phyloP scores from a whole-genome alignment of 2,329 filamentous ascomycete species.

The Anisogramma anomala region DNA sequence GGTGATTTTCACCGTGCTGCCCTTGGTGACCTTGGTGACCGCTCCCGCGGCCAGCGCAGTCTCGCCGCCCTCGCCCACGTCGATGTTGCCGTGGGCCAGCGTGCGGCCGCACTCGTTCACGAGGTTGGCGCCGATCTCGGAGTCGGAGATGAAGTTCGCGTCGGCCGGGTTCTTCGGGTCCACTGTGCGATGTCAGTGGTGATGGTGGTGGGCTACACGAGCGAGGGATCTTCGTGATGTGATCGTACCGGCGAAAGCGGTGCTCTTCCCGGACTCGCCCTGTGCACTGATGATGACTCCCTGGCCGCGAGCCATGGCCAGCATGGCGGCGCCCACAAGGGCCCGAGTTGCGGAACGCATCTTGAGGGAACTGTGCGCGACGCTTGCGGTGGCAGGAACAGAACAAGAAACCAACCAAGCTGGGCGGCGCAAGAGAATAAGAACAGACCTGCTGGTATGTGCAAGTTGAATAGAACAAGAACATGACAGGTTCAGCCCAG shows the following conservation, averaged over 20 bases:
- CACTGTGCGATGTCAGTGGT: constrained; percentile 1
- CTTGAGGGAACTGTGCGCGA: not conserved
- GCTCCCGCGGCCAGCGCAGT: constrained; percentile 31
- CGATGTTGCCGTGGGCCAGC: constrained; percentile 46
- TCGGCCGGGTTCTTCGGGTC: constrained; percentile 24
- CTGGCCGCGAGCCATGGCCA: constrained; percentile 11
- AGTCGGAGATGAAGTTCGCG: constrained; percentile 47
- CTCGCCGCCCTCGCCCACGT: constrained; percentile 42
- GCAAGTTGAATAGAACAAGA: constrained; percentile 1
- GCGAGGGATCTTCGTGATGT: not conserved
- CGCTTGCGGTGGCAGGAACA: not conserved
- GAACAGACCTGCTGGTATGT: constrained; percentile 13
- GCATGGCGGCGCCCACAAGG: constrained; percentile 11
- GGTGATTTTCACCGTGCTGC: constrained; percentile 31
- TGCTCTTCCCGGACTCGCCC: constrained; percentile 8
- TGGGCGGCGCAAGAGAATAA: too few relatives aligned
- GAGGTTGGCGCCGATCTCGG: constrained; percentile 36
- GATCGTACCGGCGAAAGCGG: constrained; percentile 8
- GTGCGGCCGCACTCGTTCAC: constrained; percentile 51
- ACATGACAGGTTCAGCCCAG: too few relatives aligned
- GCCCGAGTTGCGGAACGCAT: constrained; percentile 9
- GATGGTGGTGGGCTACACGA: not conserved
- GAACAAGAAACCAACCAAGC: not conserved
- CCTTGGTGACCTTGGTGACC: constrained; percentile 36
- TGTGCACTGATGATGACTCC: constrained; percentile 11